Conservation (phyloP, 2,329 filamentous ascomycete genomes). For the Cladosporium sp. region DNA sequence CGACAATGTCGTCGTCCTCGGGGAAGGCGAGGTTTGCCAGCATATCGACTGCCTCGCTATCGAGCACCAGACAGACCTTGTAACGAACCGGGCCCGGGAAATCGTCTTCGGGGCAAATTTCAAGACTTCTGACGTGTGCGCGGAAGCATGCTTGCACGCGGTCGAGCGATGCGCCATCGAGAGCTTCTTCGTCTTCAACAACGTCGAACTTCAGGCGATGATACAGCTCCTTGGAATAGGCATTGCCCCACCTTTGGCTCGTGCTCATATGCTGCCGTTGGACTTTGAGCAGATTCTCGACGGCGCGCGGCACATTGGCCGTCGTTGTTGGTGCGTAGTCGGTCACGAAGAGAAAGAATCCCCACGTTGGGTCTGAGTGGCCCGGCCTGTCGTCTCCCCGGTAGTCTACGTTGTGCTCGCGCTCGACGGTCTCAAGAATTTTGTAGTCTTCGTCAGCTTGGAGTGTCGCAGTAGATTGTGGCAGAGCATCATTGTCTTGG, state of each 20-base stretch:
- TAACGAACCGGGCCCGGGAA: not conserved
- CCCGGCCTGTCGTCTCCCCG: not conserved
- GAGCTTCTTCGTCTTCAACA: not conserved
- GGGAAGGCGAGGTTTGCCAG: not conserved
- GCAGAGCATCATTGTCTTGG: not conserved
- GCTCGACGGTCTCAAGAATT: not conserved
- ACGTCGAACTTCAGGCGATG: constrained; percentile 1
- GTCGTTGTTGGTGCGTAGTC: not conserved
- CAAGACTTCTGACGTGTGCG: not conserved
- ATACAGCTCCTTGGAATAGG: not conserved
- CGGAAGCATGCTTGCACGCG: constrained; percentile 3
- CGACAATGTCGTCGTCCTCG: too few relatives aligned
- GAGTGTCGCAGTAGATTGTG: too few relatives aligned
- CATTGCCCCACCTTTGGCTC: not conserved
- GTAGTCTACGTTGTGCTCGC: not conserved
- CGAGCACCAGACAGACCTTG: not conserved
- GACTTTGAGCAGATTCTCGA: not conserved
- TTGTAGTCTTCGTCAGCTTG: not conserved
- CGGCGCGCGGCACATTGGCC: not conserved
- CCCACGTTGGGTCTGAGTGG: not conserved
- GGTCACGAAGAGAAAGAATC: constrained; percentile 5
- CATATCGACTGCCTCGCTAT: not conserved
- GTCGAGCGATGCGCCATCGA: not conserved
- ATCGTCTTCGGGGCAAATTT: not conserved
- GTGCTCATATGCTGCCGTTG: too few relatives aligned